Base-by-base conservation (phyloP, 2,329 filamentous ascomycete genomes). In the Colletotrichum tofieldiae region DNA sequence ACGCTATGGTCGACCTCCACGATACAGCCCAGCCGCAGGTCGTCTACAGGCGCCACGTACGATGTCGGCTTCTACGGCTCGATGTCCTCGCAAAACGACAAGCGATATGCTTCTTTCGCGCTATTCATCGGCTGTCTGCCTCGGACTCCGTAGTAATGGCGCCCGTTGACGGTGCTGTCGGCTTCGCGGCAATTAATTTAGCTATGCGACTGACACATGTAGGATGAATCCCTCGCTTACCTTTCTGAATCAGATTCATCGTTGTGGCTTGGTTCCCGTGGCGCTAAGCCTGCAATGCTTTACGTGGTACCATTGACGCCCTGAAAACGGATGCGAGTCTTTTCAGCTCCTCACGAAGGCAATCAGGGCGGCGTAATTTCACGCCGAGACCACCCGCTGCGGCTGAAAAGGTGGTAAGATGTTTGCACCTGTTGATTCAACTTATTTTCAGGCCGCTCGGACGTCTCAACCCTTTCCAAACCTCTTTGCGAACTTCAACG, bases 341-440 rank as follows among this genome's bases (percentile, higher is more conserved):
- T 45, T 47, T 23, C 58, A 60, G 58, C 58, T 60, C 32, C 39
- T 39, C 39, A 6, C 9, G 5, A 45, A 32, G 43, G 20, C 20
- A n/a, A 39, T 35, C 58, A 47, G 26, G 29, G 20, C 41, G 41
- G 58, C 18, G 11, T 12, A 60, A 60, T 23, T 60, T 32, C 58
- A 60, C 16, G 26, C 58, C 58, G 58, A 47, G 35, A 14, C n/a
- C n/a, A 16, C 16, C 58, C 41, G 58, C 41, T 47, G 58, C 58
- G 58, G 39, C 58, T 60, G 58, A 60, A 20, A 35, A 60, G 39
- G 11, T n/a, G 26, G 41, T 32, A 12, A 47, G 23, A 45, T 7
- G 26, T 11, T 35, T 26, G 9, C 56, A 7, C 23, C 14, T 16
- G 3, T 8, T 14, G 32, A 20, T 11, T 2, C 41, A 18, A 35